phyloP scores from a whole-genome alignment of 2,329 filamentous ascomycete genomes.

The Metarhizium brunneum region DNA sequence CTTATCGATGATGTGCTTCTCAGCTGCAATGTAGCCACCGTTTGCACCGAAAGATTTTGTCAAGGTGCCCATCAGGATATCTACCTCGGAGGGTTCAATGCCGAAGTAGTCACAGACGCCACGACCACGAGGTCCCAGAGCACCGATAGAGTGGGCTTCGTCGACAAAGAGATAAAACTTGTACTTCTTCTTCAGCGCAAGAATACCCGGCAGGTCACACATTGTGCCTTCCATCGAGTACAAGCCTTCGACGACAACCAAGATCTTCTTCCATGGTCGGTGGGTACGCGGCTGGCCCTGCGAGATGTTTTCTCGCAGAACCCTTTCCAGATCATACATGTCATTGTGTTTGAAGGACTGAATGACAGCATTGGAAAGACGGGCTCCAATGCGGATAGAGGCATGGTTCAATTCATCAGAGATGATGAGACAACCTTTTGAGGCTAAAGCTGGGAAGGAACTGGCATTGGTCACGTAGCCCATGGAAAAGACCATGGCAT shows the following conservation, averaged over 20 bases:
- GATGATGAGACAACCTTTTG: slow-evolving; percentile 88
- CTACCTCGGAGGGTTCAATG: slow-evolving; percentile 77
- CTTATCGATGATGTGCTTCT: slow-evolving; percentile 88
- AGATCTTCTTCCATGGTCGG: slow-evolving; percentile 97
- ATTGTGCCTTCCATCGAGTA: slow-evolving; percentile 99
- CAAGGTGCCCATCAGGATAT: slow-evolving; percentile 95
- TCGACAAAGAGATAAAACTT: slow-evolving; percentile 95
- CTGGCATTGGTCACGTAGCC: slow-evolving; percentile 94
- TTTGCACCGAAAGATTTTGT: slow-evolving; percentile 99
- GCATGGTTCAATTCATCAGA: slow-evolving; percentile 98
- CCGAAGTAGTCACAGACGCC: slow-evolving; percentile 98
- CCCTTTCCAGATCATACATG: slow-evolving; percentile 76
- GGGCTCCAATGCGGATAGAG: slow-evolving; percentile 90
- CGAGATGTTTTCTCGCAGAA: slow-evolving; percentile 84
- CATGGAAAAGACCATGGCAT: slow-evolving; percentile 98
- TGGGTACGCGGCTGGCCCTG: slow-evolving; percentile 98
- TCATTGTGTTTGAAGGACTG: slow-evolving; percentile 97
- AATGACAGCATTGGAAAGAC: slow-evolving; percentile 90
- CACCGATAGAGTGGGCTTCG: slow-evolving; percentile 92
- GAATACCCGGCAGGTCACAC: slow-evolving; percentile 87
- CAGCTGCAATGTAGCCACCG: slow-evolving; percentile 86
- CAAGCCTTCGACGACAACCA: slow-evolving; percentile 90
- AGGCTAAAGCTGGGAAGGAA: slow-evolving; percentile 83
- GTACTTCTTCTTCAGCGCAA: slow-evolving; percentile 87
- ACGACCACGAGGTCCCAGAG: slow-evolving; percentile 76